Conservation (phyloP, 1,284 basidiomycete species). For the Athelia psychrophila region DNA sequence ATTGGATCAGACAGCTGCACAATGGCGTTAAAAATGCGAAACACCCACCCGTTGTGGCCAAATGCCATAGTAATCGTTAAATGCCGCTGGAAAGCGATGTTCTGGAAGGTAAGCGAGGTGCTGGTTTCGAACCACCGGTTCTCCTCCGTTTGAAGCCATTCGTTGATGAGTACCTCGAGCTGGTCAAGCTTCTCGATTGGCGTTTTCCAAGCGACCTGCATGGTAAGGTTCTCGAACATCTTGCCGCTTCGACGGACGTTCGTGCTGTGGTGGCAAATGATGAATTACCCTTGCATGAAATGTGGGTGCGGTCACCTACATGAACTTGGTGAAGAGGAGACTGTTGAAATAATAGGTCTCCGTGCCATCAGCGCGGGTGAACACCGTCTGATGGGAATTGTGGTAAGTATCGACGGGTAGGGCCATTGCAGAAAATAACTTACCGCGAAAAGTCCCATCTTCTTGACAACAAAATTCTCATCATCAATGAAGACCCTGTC, state of each 20-base stretch:
- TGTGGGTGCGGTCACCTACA: constrained; percentile 40
- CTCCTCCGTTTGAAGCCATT: constrained; percentile 73
- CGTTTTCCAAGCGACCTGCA: constrained; percentile 75
- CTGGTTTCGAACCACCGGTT: constrained; percentile 72
- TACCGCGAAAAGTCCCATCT: constrained; percentile 72
- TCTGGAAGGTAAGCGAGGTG: constrained; percentile 59
- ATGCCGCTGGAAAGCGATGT: constrained; percentile 60
- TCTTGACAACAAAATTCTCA: constrained; percentile 72
- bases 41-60: constrained; percentile 61
- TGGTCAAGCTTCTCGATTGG: constrained; percentile 66
- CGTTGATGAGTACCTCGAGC: constrained; percentile 61
- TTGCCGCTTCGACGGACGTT: constrained; percentile 73
- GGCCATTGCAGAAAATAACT: constrained; percentile 10
- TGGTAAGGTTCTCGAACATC: constrained; percentile 61
- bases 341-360: constrained; percentile 80
- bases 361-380: constrained; percentile 64
- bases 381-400: constrained; percentile 47
- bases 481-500: constrained; percentile 71
- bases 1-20: constrained; percentile 16
- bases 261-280: constrained; percentile 35
- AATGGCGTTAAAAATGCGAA: background rate
- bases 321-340: constrained; percentile 68
- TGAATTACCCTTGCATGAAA: constrained; percentile 1
- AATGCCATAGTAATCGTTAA: constrained; percentile 67
- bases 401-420: constrained; percentile 7